Evolutionary conservation across 305 asterid species (phyloP).

Genomic region (Fraxinus greggii): DNA sequence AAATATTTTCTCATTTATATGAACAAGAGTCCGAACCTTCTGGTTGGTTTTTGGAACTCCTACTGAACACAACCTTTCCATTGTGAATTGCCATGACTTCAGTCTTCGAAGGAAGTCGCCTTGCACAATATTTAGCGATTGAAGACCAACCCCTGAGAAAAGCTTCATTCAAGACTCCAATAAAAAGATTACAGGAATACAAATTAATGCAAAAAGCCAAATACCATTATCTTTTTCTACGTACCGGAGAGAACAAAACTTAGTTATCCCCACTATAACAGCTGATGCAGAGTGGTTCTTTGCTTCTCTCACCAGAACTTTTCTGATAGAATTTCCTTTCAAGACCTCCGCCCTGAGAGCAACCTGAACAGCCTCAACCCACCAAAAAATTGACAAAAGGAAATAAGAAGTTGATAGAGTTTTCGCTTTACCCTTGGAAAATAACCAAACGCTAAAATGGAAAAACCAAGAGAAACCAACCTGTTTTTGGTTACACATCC

Average conservation of each 20-base stretch:
- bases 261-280: slow-evolving; percentile 69
- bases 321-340: slow-evolving; percentile 72
- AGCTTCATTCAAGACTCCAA: slow-evolving; percentile 26
- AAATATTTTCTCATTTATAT: not conserved
- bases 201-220: not conserved
- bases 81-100: slow-evolving; percentile 20
- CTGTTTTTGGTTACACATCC: slow-evolving; percentile 38
- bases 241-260: slow-evolving; percentile 56
- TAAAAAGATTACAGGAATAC: not conserved
- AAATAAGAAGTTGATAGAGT: not conserved
- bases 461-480: slow-evolving; percentile 16
- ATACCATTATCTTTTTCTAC: slow-evolving; percentile 14
- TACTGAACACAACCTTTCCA: slow-evolving; percentile 18
- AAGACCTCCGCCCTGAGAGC: slow-evolving; percentile 12
- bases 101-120: slow-evolving; percentile 51
- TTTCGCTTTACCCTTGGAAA: not conserved
- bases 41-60: not conserved
- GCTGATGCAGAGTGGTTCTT: slow-evolving; percentile 54
- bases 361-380: not conserved
- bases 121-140: slow-evolving; percentile 75
- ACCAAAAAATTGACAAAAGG: not conserved
- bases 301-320: slow-evolving; percentile 68
- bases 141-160: slow-evolving; percentile 60
- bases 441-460: not conserved
- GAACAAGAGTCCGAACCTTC: slow-evolving; percentile 25